Base-by-base conservation (phyloP, 495 filamentous ascomycete genomes). In the Trichoderma asperelloides region DNA sequence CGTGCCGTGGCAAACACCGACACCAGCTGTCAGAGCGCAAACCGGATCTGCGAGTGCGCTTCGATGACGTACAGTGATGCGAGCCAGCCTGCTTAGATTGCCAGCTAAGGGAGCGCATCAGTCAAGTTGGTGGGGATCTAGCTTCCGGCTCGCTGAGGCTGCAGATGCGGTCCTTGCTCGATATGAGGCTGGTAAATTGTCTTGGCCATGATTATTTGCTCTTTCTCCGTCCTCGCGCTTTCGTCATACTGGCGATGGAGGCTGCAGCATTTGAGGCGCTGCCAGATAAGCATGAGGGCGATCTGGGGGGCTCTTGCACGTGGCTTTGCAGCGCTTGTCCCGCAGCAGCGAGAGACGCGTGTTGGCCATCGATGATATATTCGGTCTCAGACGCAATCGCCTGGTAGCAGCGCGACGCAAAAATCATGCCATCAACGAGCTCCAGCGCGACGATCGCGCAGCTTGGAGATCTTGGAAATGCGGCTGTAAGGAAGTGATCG, bases 161-260 rank as follows among this genome's bases (percentile, higher is more conserved):
- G 55, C 47, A 51, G 47, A 51, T 51, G n/a, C n/a, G n/a, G n/a
- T n/a, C n/a, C n/a, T n/a, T n/a, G n/a, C n/a, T n/a, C 18, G 47
- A 21, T 45, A 16, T 45, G 41, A 7, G n/a, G n/a, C 49, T 55
- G 49, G 11, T n/a, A 4, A 25, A 27, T 3, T 37, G 5, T 37
- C 33, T 7, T 37, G 33, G 33, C 33, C 33, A 7, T 37, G 33
- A 1, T n/a, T n/a, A n/a, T n/a, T n/a, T n/a, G n/a, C n/a, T n/a
- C 49, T 6, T 25, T 55, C 16, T n/a, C 49, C 0, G 49, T 8
- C 4, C n/a, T 21, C 16, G 49, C 55, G 55, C 55, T 60, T 60
- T 60, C 55, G 55, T 60, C 55, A 60, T 60, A 16, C 27, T 60
- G 55, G 55, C 55, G 55, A 60, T 60, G 4, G 55, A 60, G 55